Percentiles rank a stretch among this genome's conserved stretches.
Evolutionary conservation across 2,329 filamentous ascomycete species (phyloP).

Genomic region (Cryphonectria radicalis): DNA sequence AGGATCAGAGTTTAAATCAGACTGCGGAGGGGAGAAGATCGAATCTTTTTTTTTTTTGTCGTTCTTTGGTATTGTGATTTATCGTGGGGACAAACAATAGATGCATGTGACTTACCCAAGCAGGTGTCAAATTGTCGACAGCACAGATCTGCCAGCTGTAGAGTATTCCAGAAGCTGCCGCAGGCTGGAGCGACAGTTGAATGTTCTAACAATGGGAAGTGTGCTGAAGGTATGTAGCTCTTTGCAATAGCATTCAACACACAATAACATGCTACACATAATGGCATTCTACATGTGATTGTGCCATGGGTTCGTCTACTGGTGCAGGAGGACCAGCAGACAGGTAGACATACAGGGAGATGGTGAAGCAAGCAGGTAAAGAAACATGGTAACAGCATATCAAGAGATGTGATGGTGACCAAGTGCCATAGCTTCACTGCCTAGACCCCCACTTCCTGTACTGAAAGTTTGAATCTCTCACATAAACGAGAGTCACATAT

Average conservation of each 20-base stretch:
- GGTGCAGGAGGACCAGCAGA: not conserved
- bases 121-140: not conserved
- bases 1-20: not conserved
- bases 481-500: not conserved
- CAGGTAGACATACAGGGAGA: not conserved
- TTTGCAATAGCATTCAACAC: not conserved
- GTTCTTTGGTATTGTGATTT: not conserved
- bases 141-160: not conserved
- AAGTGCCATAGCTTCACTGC: not conserved
- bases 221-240: not conserved
- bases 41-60: not conserved
- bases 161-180: not conserved
- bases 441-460: not conserved
- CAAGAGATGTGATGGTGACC: not conserved
- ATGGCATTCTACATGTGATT: not conserved
- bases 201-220: not conserved
- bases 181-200: no score
- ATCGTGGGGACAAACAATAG: not conserved
- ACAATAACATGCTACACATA: not conserved
- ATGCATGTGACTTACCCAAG: not conserved
- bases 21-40: not conserved
- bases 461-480: not conserved
- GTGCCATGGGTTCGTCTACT: not conserved
- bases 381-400: not conserved
- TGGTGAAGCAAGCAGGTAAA: not conserved